Conservation (phyloP, 208 protist species). For the Trypanosoma conorhini region DNA sequence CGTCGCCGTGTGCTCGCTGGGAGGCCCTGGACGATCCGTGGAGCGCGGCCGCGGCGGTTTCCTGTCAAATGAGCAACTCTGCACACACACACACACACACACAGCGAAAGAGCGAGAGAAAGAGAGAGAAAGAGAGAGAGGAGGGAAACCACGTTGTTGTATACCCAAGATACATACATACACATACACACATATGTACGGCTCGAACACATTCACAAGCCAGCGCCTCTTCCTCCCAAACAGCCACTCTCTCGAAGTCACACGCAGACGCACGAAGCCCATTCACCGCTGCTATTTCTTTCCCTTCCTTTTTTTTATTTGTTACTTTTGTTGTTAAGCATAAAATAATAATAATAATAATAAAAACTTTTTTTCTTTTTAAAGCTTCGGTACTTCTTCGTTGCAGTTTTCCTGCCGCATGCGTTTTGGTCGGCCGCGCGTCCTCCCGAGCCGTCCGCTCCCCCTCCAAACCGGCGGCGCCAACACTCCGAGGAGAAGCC, state of each 20-base stretch:
- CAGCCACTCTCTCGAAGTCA: too few relatives aligned
- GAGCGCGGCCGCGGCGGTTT: too few relatives aligned
- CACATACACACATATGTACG: not conserved
- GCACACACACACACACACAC: not conserved
- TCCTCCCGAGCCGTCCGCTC: not conserved
- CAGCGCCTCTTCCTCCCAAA: too few relatives aligned
- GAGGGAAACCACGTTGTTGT: too few relatives aligned
- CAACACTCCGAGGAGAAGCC: not conserved
- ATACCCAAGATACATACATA: not conserved
- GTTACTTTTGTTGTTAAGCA: slow-evolving; percentile 22
- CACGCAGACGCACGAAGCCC: not conserved
- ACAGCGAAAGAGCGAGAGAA: not conserved
- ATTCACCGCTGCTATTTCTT: not conserved
- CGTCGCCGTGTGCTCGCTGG: too few relatives aligned
- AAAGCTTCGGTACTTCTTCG: not conserved
- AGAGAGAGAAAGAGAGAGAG: too few relatives aligned
- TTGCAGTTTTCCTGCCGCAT: not conserved
- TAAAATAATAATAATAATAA: slow-evolving; percentile 13
- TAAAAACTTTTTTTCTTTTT: not conserved
- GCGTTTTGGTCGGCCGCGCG: not conserved
- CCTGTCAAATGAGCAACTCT: not conserved
- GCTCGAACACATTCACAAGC: not conserved
- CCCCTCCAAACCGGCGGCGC: not conserved
- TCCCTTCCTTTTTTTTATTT: slow-evolving; percentile 8
- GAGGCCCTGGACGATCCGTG: too few relatives aligned